A percentile compares a stretch with the other conserved stretches of the same genome.
These are phyloP conservation scores for Chimonanthus salicifolius DNA, from an alignment of 164 flowering plant species.

Conservation along the genomic window DNA sequence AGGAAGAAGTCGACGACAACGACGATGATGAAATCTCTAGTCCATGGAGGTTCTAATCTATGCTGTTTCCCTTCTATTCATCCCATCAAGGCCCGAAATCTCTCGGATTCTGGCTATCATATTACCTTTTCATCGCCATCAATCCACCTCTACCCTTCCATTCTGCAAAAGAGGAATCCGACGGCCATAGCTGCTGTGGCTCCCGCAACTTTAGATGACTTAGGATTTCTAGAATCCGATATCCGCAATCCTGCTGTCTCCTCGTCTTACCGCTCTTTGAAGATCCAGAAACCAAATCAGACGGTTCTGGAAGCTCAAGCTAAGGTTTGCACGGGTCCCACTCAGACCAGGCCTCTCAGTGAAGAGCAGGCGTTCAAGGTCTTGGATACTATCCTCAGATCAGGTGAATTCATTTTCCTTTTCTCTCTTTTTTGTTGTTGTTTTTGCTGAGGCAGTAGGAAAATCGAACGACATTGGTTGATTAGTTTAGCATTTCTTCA, in stretches of 20 bases:
- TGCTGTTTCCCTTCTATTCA: conserved; percentile 13
- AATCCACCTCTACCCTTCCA: conserved; percentile 3
- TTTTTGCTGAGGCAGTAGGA: no score
- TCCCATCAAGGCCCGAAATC: background rate
- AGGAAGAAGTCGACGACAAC: background rate
- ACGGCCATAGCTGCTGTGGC: conserved; percentile 29
- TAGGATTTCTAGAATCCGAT: conserved; percentile 40
- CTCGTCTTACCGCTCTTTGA: conserved; percentile 51
- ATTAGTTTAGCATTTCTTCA: no score
- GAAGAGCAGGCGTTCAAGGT: conserved; percentile 88
- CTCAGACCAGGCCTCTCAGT: conserved; percentile 73
- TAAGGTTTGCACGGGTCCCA: conserved; percentile 96
- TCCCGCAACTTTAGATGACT: conserved; percentile 32
- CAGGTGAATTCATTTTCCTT: conserved; percentile 39
- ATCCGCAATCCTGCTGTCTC: conserved; percentile 58
- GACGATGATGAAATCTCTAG: conserved; percentile 35
- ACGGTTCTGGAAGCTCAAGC: conserved; percentile 90
- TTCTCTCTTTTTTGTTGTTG: background rate
- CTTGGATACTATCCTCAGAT: conserved; percentile 71
- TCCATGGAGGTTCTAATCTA: conserved; percentile 21
- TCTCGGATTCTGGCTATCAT: conserved; percentile 5
- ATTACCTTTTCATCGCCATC: conserved; percentile 3
- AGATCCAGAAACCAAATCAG: conserved; percentile 63
- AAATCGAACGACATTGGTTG: no score
- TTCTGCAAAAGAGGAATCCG: conserved; percentile 8